Base-by-base conservation (phyloP, 805 yeast species). In the Saccharomyces mikatae region DNA sequence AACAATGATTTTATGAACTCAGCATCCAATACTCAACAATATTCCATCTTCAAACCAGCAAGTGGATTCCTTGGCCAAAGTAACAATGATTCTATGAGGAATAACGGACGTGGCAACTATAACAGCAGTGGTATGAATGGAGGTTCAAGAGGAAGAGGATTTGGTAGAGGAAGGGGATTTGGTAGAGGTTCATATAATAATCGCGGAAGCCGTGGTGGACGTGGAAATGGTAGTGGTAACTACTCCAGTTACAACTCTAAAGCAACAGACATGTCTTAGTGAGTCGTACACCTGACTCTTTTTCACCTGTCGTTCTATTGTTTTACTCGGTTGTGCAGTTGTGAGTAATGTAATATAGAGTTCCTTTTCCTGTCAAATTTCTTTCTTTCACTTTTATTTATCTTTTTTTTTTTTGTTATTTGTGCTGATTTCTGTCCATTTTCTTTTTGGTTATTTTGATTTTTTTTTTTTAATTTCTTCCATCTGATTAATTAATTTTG, bases 1-100 rank as follows among this genome's bases (percentile, higher is more conserved):
- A 36, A 36, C 22, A 49, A 48, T 22, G 50, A 41, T 32, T 44
- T 44, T 6, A 13, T 29, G 13, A 41, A 36, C 21, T n/a, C 46
- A 8, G 21, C n/a, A 30, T 11, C 46, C n/a, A 27, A 48, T 9
- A 62, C 56, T 21, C 59, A 61, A 50, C 59, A 57, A 21, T 62
- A 61, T 53, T 66, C 70, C 14, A 54, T 67, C 31, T 68, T 68
- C 52, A 63, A 63, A 52, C 71, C 71, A 46, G 71, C 71, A 24
- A 65, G 69, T 56, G 67, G 70, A 47, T 68, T 68, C 54, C 56
- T 68, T 47, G 57, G 59, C 2, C 55, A 54, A 49, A 52, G 44
- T 8, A 58, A 56, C 31, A 54, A 50, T 36, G 24, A 54, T 41
- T 50, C 41, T 47, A 52, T 56, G 27, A 48, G 52, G 30, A 58